A percentile compares a stretch with the other conserved stretches of the same genome.
phyloP scores from a whole-genome alignment of 306 rosid species.

The Vachellia collinsii region DNA sequence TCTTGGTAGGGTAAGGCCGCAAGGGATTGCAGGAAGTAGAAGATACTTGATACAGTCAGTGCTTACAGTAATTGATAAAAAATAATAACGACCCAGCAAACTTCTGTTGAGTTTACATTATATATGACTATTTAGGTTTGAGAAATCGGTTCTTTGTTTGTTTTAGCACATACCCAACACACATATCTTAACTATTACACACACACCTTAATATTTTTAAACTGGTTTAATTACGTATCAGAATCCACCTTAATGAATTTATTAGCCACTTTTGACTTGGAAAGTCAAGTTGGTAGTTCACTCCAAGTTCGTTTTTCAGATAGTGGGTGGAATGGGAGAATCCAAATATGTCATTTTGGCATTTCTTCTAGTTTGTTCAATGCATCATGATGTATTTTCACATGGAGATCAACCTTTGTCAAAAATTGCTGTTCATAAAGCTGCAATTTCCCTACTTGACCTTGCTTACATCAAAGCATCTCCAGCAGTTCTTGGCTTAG shows the following conservation, averaged over 20 bases:
- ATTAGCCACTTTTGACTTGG: neutral
- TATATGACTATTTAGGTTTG: neutral
- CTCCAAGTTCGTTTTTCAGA: slow-evolving; percentile 13
- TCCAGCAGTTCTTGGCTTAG: slow-evolving; percentile 61
- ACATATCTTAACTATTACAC: neutral
- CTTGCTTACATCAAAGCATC: slow-evolving; percentile 63
- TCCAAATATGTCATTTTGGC: slow-evolving; percentile 45
- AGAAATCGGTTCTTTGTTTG: neutral
- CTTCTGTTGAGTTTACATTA: neutral
- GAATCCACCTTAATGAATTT: neutral
- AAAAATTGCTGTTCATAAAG: slow-evolving; percentile 57
- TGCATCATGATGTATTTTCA: slow-evolving; percentile 47
- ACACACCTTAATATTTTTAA: too few relatives aligned
- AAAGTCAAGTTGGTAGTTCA: neutral
- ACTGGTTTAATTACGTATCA: neutral
- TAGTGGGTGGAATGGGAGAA: slow-evolving; percentile 47
- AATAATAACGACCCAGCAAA: neutral
- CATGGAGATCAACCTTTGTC: slow-evolving; percentile 78
- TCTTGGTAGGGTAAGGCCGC: neutral
- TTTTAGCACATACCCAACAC: neutral
- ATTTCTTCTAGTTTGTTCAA: slow-evolving; percentile 45
- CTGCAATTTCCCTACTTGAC: slow-evolving; percentile 55
- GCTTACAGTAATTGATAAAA: slow-evolving; percentile 26
- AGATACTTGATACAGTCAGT: neutral
- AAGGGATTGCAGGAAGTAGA: slow-evolving; percentile 10